Conservation (phyloP, 306 rosid species). For the Begonia peltatifolia region DNA sequence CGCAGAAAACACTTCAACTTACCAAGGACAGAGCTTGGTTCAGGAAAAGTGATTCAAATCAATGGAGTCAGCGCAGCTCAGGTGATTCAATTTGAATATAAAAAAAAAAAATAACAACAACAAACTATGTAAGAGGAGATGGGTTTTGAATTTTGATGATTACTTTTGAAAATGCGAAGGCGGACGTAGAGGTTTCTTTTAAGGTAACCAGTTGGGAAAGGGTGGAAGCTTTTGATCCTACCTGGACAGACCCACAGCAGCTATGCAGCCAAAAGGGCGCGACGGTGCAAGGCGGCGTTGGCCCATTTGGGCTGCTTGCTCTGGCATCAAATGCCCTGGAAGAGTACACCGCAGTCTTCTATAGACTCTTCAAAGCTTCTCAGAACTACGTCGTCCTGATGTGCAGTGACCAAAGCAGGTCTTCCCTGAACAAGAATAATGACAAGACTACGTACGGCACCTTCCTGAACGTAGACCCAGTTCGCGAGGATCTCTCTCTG, state of each 20-base stretch:
- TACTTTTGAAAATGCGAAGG: constrained; percentile 17
- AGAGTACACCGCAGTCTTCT: constrained; percentile 45
- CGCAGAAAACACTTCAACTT: constrained; percentile 19
- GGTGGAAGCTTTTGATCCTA: constrained; percentile 25
- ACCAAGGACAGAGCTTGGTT: constrained; percentile 9
- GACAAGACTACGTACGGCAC: constrained; percentile 44
- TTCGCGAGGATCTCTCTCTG: constrained; percentile 27
- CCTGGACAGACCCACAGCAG: constrained; percentile 28
- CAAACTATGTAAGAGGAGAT: too few species aligned
- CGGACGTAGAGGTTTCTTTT: constrained; percentile 41
- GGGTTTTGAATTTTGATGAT: neutral
- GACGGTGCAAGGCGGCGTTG: constrained; percentile 23
- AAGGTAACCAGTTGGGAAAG: constrained; percentile 22
- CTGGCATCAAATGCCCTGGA: constrained; percentile 38
- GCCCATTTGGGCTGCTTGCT: constrained; percentile 47
- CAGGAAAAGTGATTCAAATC: constrained; percentile 32
- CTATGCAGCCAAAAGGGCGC: constrained; percentile 30
- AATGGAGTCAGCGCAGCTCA: constrained; percentile 45
- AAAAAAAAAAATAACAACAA: too few species aligned
- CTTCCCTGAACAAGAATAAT: constrained; percentile 35
- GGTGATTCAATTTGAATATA: constrained; percentile 13
- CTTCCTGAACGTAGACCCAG: constrained; percentile 31
- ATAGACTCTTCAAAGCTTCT: constrained; percentile 24
- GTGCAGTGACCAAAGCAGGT: constrained; percentile 75
- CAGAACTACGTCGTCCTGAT: constrained; percentile 32